phyloP scores from a whole-genome alignment of 2,329 filamentous ascomycete genomes.

The Verruconis gallopava region DNA sequence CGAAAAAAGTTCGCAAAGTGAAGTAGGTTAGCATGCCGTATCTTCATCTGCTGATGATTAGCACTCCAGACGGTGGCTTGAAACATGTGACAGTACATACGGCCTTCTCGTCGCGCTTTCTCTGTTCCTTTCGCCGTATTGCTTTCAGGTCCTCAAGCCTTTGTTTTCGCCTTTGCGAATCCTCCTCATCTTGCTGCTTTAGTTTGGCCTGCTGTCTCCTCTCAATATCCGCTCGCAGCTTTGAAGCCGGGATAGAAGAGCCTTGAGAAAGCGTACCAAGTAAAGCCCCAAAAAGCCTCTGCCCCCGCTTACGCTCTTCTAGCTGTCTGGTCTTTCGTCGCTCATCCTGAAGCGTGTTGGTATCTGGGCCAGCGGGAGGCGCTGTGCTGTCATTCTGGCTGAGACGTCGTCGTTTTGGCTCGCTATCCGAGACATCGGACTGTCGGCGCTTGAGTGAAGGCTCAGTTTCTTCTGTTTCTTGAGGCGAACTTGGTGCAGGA shows the following conservation, averaged over 20 bases:
- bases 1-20: conserved; percentile 59
- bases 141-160: conserved; percentile 49
- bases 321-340: conserved; percentile 36
- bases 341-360: conserved; percentile 16
- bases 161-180: conserved; percentile 48
- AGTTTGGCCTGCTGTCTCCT: conserved; percentile 66
- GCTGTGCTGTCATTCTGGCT: conserved; percentile 21
- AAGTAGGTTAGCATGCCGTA: conserved; percentile 59
- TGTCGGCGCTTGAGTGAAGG: conserved; percentile 36
- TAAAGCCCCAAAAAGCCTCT: conserved; percentile 73
- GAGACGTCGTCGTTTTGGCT: conserved; percentile 40
- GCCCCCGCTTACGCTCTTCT: conserved; percentile 75
- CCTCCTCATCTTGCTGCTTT: conserved; percentile 57
- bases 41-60: conserved; percentile 49
- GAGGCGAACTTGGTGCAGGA: conserved; percentile 16
- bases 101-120: conserved; percentile 60
- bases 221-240: conserved; percentile 67
- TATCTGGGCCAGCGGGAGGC: conserved; percentile 11
- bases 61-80: conserved; percentile 2
- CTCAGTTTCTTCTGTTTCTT: conserved; percentile 18
- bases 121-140: conserved; percentile 55
- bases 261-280: conserved; percentile 67
- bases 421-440: conserved; percentile 39
- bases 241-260: conserved; percentile 48
- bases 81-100: conserved; percentile 39